Conservation (phyloP, 2,329 filamentous ascomycete species). For the Escovopsis sp. region DNA sequence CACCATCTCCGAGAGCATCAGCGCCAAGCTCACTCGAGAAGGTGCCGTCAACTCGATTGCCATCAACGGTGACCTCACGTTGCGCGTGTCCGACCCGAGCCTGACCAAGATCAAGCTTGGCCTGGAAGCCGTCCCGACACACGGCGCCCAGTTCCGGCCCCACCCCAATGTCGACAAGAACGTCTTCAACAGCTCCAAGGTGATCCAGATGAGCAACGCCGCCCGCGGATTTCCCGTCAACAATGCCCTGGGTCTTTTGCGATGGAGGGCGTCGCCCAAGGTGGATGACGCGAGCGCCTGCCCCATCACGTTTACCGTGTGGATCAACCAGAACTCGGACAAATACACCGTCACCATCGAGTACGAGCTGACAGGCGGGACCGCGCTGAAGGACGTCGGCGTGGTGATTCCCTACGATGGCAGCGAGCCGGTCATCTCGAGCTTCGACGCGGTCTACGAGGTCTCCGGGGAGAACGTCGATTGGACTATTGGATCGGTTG, state of each 20-base stretch:
- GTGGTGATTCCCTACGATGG: constrained; percentile 78
- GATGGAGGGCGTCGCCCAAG: constrained; percentile 80
- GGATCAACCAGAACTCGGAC: constrained; percentile 80
- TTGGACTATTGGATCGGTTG: constrained; percentile 81
- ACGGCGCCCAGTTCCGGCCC: constrained; percentile 82
- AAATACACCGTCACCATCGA: constrained; percentile 87
- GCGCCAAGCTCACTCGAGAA: constrained; percentile 76
- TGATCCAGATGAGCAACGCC: constrained; percentile 80
- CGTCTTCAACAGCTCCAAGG: constrained; percentile 67
- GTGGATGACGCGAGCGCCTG: constrained; percentile 65
- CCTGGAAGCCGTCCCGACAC: constrained; percentile 59
- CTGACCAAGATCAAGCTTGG: constrained; percentile 86
- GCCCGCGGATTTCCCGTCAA: constrained; percentile 86
- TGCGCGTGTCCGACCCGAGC: constrained; percentile 76
- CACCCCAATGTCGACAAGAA: constrained; percentile 93
- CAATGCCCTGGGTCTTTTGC: constrained; percentile 80
- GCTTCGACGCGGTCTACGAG: constrained; percentile 88
- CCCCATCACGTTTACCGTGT: constrained; percentile 92
- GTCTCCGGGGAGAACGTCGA: constrained; percentile 85
- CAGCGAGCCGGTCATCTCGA: constrained; percentile 76
- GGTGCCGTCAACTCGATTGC: constrained; percentile 75
- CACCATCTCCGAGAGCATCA: constrained; percentile 78
- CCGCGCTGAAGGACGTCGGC: constrained; percentile 66
- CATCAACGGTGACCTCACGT: constrained; percentile 81
- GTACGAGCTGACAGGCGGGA: constrained; percentile 78